phyloP scores from a whole-genome alignment of 331 rosid species.

The Pyrus hybrid region DNA sequence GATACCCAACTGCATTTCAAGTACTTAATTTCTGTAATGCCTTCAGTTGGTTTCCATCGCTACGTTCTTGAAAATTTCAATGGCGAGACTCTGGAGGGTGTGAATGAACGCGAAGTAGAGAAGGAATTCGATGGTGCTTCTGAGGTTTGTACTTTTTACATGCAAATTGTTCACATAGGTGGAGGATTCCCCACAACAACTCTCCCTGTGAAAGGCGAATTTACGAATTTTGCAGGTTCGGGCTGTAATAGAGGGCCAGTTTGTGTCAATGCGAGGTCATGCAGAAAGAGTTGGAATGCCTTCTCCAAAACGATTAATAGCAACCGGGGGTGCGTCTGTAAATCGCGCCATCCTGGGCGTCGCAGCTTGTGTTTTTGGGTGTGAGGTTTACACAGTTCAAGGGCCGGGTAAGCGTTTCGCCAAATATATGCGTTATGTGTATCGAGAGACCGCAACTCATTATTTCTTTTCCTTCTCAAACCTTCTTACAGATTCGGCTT shows the following conservation, averaged over 20 bases:
- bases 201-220: not conserved
- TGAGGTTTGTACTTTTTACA: conserved; percentile 48
- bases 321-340: conserved; percentile 95
- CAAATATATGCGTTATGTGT: not conserved
- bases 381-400: conserved; percentile 80
- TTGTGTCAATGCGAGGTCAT: conserved; percentile 89
- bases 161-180: not conserved
- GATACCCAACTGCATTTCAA: not conserved
- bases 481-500: conserved; percentile 71
- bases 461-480: not conserved
- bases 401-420: conserved; percentile 58
- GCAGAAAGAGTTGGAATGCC: conserved; percentile 97
- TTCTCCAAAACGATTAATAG: conserved; percentile 77
- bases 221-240: conserved; percentile 50
- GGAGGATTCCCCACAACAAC: conserved; percentile 4
- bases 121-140: conserved; percentile 83
- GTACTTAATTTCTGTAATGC: not conserved
- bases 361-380: conserved; percentile 76
- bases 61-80: conserved; percentile 58
- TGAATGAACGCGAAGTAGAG: conserved; percentile 47
- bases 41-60: conserved; percentile 77
- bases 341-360: conserved; percentile 59
- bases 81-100: conserved; percentile 35
- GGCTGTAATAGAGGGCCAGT: conserved; percentile 79
- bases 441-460: not conserved